Base-by-base conservation (phyloP, 768 basidiomycete genomes). In the Leccinum disarticulatum region DNA sequence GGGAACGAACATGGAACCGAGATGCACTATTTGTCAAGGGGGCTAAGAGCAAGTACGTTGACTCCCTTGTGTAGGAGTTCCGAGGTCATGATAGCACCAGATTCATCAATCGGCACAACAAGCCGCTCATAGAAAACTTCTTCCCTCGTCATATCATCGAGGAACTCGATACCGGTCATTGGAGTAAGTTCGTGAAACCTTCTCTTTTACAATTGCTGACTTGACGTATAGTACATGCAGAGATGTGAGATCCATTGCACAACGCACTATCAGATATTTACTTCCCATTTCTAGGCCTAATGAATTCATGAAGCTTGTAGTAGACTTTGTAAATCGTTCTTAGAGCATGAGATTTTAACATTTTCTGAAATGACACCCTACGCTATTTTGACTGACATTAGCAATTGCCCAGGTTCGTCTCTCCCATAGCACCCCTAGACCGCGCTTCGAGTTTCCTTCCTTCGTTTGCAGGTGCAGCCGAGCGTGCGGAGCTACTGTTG, bases 11-110 rank as follows among this genome's bases (percentile, higher is more conserved):
- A 4, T 87, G 83, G 80, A 68, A 77, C 5, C 88, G 88, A 0
- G 80, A 77, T 46, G 84, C 88, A 0, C 73, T 95, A 15, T 87
- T 91, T 63, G 77, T 95, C 58, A 93, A 92, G 67, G 94, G 94
- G 5, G 73, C 75, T n/a, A 85, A 81, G 74, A 92, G 90, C 82
- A 82, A 81, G 83, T 91, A 55, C 56, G 83, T 77, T 38, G 22
- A 36, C 54, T 4, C 15, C 27, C 19, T 38, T 54, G 31, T 8
- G 1, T 35, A n/a, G 30, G 41, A 17, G 14, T 30, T 4, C 17
- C 28, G 9, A 38, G 15, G 35, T 41, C 35, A 55, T 67, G 11
- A 73, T 38, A 7, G 14, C 13, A 19, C 31, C 58, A 88, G 89
- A 55, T 93, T 88, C 73, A 85, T 95, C 69, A 94, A 93, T 63